Evolutionary conservation across 495 filamentous ascomycete genomes (phyloP).

Genomic region (Xylaria cubensis): DNA sequence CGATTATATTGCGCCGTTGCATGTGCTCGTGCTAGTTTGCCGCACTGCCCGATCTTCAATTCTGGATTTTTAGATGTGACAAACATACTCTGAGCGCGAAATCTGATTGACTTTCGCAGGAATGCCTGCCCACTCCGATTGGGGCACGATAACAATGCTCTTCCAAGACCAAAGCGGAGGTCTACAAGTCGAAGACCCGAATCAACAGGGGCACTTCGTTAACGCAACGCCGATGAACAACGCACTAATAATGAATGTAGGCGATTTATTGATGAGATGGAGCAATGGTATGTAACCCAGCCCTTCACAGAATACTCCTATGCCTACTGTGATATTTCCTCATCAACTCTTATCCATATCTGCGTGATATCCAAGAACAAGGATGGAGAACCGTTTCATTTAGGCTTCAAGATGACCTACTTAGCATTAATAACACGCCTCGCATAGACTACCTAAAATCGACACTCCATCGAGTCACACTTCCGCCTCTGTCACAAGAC

Average conservation of each 20-base stretch:
- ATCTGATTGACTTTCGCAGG: conserved; percentile 1
- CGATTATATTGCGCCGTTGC: neutral
- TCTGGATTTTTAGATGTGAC: neutral
- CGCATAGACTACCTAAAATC: conserved; percentile 57
- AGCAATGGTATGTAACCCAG: conserved; percentile 55
- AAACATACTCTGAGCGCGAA: neutral
- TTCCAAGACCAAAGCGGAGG: conserved; percentile 62
- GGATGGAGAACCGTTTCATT: neutral
- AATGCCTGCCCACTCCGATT: conserved; percentile 62
- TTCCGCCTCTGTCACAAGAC: conserved; percentile 49
- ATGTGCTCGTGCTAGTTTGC: neutral
- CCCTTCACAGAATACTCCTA: neutral
- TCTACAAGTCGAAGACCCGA: conserved; percentile 63
- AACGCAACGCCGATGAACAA: conserved; percentile 58
- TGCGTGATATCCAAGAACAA: neutral
- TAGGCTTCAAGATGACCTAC: neutral
- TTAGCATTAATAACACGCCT: conserved; percentile 13
- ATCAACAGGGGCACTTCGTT: conserved; percentile 55
- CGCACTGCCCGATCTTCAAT: neutral
- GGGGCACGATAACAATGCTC: conserved; percentile 57
- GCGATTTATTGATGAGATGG: conserved; percentile 67
- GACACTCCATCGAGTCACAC: conserved; percentile 61
- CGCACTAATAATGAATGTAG: conserved; percentile 64
- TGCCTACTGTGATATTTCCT: neutral
- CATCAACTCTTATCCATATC: neutral